Evolutionary conservation across 345 rosid species (phyloP).

Genomic region (Salix arbutifolia): DNA sequence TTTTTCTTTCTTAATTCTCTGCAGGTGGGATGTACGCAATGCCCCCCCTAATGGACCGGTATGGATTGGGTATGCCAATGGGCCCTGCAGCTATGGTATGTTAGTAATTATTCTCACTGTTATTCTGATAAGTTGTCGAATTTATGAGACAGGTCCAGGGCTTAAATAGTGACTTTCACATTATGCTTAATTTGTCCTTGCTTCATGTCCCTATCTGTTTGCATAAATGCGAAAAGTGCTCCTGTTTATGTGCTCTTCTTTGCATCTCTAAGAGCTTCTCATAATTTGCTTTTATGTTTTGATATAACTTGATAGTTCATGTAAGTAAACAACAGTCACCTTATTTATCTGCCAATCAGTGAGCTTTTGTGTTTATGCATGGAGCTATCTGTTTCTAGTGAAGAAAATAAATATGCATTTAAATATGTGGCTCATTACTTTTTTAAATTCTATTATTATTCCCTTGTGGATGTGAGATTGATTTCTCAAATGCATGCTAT

Average conservation of each 20-base stretch:
- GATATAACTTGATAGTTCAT: background rate
- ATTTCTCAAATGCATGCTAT: constrained; percentile 1
- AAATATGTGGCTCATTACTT: background rate
- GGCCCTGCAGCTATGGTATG: constrained; percentile 82
- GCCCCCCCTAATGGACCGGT: constrained; percentile 88
- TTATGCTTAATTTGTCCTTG: background rate
- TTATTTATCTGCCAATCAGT: background rate
- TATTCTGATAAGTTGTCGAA: background rate
- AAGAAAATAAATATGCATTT: background rate
- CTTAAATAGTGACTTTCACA: background rate
- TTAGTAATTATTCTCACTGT: background rate
- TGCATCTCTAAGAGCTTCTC: background rate
- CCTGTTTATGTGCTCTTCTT: background rate
- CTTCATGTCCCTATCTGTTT: background rate
- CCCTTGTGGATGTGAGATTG: background rate
- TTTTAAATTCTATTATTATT: background rate
- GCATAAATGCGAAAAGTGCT: background rate
- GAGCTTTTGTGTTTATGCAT: background rate
- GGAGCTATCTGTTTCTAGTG: background rate
- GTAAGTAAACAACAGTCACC: background rate
- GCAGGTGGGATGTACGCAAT: constrained; percentile 82
- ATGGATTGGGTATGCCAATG: constrained; percentile 82
- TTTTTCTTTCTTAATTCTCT: background rate
- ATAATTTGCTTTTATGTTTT: background rate
- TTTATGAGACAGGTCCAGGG: background rate